These are phyloP conservation scores for Chenopodium berlandieri DNA, from an alignment of 148 eudicot genomes.

Conservation along the genomic window DNA sequence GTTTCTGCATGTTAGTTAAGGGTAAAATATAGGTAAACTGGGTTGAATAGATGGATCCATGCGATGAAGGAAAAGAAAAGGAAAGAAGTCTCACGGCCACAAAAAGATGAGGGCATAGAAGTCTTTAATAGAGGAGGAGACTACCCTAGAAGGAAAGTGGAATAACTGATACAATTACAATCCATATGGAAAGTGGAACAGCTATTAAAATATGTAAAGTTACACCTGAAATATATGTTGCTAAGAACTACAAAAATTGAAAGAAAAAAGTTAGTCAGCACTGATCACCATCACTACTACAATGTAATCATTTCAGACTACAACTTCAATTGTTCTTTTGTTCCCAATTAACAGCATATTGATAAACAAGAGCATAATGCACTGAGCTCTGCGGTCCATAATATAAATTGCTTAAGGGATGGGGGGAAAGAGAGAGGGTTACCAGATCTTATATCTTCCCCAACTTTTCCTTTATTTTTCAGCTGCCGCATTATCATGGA, in stretches of 20 bases:
- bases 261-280: not conserved
- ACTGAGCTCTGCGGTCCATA: not conserved
- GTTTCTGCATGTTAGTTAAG: no score
- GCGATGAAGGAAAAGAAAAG: no score
- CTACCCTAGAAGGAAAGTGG: no score
- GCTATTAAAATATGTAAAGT: not conserved
- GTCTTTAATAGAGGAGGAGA: no score
- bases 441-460: conserved; percentile 98
- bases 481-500: conserved; percentile 80
- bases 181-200: no score
- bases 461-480: conserved; percentile 86
- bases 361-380: not conserved
- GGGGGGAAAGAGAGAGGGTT: conserved; percentile 14
- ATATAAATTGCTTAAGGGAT: not conserved
- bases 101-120: no score
- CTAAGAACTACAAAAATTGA: not conserved
- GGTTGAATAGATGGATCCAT: no score
- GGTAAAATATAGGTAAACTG: no score
- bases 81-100: no score
- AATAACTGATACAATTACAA: no score
- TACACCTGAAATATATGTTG: not conserved
- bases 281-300: not conserved
- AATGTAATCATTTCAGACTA: not conserved
- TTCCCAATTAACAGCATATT: no score
- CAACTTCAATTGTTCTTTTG: not conserved